Conservation (phyloP, 805 yeast genomes). For the Jamesozyma rosinii region DNA sequence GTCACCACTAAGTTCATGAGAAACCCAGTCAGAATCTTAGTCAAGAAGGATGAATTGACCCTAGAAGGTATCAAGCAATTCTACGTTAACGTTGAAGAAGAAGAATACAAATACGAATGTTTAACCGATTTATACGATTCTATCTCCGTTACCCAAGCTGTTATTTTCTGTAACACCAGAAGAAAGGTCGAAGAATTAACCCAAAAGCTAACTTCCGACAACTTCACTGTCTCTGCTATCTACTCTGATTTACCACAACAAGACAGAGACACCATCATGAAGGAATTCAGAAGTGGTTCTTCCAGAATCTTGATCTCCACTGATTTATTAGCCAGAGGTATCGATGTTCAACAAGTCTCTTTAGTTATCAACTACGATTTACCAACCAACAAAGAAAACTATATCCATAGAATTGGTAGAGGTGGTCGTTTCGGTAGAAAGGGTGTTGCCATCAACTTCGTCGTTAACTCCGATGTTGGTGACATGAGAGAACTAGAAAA, state of each 20-base stretch:
- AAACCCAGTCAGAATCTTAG: conserved; percentile 88
- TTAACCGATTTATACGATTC: conserved; percentile 92
- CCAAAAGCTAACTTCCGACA: conserved; percentile 63
- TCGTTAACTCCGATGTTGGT: conserved; percentile 68
- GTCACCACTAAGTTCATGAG: conserved; percentile 87
- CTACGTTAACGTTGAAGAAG: conserved; percentile 83
- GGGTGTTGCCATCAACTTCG: conserved; percentile 94
- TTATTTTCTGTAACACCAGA: conserved; percentile 94
- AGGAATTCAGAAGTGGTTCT: conserved; percentile 87
- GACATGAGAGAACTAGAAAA: conserved; percentile 66
- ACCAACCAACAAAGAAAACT: conserved; percentile 88
- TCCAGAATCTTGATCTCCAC: conserved; percentile 92
- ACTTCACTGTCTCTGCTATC: conserved; percentile 90
- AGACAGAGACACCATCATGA: conserved; percentile 91
- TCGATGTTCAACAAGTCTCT: conserved; percentile 96
- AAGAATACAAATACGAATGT: conserved; percentile 89
- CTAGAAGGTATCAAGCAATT: conserved; percentile 92
- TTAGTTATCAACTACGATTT: conserved; percentile 91
- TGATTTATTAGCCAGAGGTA: conserved; percentile 97
- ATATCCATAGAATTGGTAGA: conserved; percentile 95
- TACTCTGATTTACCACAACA: conserved; percentile 96
- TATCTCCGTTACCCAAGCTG: conserved; percentile 92
- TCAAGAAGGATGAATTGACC: conserved; percentile 87
- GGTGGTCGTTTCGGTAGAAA: conserved; percentile 98
- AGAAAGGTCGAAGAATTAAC: conserved; percentile 88